phyloP scores from a whole-genome alignment of 352 stramenopile species.

The Phytopythium mirpurense region DNA sequence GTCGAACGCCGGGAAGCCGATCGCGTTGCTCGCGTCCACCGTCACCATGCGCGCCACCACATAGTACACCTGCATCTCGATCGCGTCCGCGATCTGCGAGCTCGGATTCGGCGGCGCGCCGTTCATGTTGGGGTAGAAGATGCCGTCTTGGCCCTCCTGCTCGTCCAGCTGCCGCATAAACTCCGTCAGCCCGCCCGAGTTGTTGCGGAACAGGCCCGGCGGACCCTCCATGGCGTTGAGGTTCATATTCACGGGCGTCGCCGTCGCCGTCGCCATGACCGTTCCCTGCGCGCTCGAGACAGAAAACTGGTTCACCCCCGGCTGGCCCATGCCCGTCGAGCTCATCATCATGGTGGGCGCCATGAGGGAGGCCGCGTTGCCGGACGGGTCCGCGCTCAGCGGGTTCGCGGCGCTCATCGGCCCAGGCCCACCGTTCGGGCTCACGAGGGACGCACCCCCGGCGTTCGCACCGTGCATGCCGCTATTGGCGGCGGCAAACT shows the following conservation, averaged over 20 bases:
- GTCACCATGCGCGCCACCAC: conserved; percentile 75
- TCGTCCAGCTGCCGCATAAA: conserved; percentile 79
- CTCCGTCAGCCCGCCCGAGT: conserved; percentile 68
- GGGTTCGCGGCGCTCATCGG: conserved; percentile 21
- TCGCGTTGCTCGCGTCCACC: conserved; percentile 59
- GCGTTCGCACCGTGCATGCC: conserved; percentile 12
- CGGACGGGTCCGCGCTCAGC: conserved; percentile 26
- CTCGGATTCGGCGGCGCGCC: conserved; percentile 18
- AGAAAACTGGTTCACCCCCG: conserved; percentile 45
- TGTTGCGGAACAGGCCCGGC: conserved; percentile 67
- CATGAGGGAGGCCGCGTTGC: conserved; percentile 40
- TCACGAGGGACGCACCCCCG: conserved; percentile 23
- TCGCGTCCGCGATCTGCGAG: conserved; percentile 56
- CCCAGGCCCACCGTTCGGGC: conserved; percentile 25
- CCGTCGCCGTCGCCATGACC: conserved; percentile 27
- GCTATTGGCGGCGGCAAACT: conserved; percentile 12
- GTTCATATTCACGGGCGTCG: conserved; percentile 22
- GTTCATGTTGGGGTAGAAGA: conserved; percentile 63
- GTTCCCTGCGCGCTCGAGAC: conserved; percentile 29
- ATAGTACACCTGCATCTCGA: conserved; percentile 80
- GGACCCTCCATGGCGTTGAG: conserved; percentile 63
- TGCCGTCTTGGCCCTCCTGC: conserved; percentile 46
- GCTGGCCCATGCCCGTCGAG: conserved; percentile 32
- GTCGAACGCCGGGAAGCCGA: conserved; percentile 79
- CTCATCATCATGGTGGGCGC: conserved; percentile 67